These are phyloP conservation scores for Bipolaris victoriae DNA, from an alignment of 2,329 filamentous ascomycete species.

Conservation along the genomic window DNA sequence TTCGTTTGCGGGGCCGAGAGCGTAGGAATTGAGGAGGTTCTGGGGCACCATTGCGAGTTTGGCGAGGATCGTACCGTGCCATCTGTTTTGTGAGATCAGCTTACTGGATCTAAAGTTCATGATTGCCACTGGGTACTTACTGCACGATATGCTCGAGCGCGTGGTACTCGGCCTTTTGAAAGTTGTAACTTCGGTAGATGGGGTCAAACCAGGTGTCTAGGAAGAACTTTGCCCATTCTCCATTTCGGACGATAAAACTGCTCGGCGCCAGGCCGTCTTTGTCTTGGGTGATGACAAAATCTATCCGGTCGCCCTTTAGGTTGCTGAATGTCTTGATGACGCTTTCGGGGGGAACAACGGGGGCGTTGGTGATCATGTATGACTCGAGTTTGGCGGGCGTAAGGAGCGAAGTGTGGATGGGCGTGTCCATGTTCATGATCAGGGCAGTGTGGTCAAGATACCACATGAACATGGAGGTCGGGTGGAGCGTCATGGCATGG, in stretches of 20 bases:
- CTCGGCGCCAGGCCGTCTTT: slow-evolving; percentile 75
- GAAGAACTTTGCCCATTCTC: slow-evolving; percentile 92
- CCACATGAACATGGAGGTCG: slow-evolving; percentile 82
- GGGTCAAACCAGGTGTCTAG: slow-evolving; percentile 97
- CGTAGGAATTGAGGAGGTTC: slow-evolving; percentile 80
- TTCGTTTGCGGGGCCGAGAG: slow-evolving; percentile 33
- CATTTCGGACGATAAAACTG: slow-evolving; percentile 80
- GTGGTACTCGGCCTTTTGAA: slow-evolving; percentile 91
- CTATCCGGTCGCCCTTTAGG: slow-evolving; percentile 76
- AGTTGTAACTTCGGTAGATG: slow-evolving; percentile 91
- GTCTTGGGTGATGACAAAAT: slow-evolving; percentile 86
- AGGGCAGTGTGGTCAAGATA: slow-evolving; percentile 83
- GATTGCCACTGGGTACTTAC: slow-evolving; percentile 34
- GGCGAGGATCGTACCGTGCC: slow-evolving; percentile 94
- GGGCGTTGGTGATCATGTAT: slow-evolving; percentile 81
- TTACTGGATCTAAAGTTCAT: not conserved
- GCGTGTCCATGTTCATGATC: slow-evolving; percentile 81
- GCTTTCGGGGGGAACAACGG: slow-evolving; percentile 92
- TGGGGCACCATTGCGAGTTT: slow-evolving; percentile 91
- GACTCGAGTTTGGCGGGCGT: slow-evolving; percentile 69
- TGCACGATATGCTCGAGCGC: slow-evolving; percentile 71
- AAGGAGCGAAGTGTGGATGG: slow-evolving; percentile 75
- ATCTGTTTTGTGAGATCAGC: slow-evolving; percentile 61
- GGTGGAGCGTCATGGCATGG: slow-evolving; percentile 82
- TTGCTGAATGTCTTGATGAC: slow-evolving; percentile 94